phyloP scores from a whole-genome alignment of 1,139 yeast genomes.

The Insectozyma bohioensis region DNA sequence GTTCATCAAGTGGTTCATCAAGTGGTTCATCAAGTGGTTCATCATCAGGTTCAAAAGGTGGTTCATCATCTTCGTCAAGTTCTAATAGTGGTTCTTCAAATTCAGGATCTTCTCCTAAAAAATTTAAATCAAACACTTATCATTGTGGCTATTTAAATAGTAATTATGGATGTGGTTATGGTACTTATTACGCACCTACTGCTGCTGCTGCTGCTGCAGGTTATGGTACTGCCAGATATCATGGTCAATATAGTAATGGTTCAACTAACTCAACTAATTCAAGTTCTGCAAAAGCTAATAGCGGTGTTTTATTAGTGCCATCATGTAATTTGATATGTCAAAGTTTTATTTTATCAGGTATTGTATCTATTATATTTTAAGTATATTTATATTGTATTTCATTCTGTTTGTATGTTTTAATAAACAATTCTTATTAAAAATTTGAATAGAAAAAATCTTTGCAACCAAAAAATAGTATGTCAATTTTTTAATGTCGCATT shows the following conservation, averaged over 20 bases:
- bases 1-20: not conserved
- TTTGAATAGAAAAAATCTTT: too few species aligned
- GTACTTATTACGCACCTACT: conserved; percentile 14
- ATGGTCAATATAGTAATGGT: conserved; percentile 5
- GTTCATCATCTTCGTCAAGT: conserved; percentile 1
- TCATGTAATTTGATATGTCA: too few species aligned
- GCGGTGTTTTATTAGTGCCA: too few species aligned
- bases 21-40: not conserved
- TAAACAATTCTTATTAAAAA: too few species aligned
- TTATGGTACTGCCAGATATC: conserved; percentile 14
- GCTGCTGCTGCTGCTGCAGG: conserved; percentile 15
- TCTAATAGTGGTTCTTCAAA: conserved; percentile 1
- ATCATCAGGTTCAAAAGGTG: not conserved
- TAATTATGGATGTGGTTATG: conserved; percentile 12
- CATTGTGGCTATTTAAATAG: conserved; percentile 8
- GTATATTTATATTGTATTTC: too few species aligned
- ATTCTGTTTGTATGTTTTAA: too few species aligned
- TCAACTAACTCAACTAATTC: conserved; percentile 2
- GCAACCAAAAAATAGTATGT: too few species aligned
- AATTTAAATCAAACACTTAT: conserved; percentile 4
- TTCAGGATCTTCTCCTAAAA: too few species aligned
- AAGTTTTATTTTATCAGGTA: too few species aligned
- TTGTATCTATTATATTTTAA: too few species aligned
- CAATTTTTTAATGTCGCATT: too few species aligned
- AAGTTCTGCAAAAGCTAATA: not conserved